These are phyloP conservation scores for Quercus alba DNA, from an alignment of 306 rosid species.

Conservation along the genomic window DNA sequence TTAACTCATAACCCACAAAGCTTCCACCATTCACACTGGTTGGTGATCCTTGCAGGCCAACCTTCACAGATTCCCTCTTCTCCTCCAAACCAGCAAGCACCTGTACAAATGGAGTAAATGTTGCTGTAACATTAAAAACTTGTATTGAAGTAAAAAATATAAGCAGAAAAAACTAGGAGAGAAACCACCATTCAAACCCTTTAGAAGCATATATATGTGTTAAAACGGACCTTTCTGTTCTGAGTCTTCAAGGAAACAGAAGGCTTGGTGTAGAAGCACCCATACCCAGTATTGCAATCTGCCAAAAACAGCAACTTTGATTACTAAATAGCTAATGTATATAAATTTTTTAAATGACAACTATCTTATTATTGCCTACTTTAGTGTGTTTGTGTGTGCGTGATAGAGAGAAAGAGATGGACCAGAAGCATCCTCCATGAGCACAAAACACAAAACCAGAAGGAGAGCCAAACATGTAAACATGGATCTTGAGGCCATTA, in stretches of 20 bases:
- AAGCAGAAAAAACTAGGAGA: neutral
- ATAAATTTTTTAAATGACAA: neutral
- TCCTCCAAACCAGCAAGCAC: conserved; percentile 32
- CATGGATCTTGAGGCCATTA: conserved; percentile 46
- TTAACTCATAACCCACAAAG: conserved; percentile 35
- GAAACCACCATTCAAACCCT: neutral
- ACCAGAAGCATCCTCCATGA: conserved; percentile 41
- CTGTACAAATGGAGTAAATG: conserved; percentile 21
- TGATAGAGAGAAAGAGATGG: neutral
- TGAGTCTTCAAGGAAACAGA: conserved; percentile 16
- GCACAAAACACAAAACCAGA: conserved; percentile 37
- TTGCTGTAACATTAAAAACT: neutral
- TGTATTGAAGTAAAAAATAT: no score
- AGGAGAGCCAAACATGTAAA: conserved; percentile 17
- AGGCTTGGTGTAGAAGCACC: conserved; percentile 29
- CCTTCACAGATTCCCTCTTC: conserved; percentile 18
- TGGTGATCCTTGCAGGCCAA: conserved; percentile 26
- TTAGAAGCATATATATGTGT: neutral
- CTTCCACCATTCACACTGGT: conserved; percentile 16
- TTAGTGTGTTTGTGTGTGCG: neutral
- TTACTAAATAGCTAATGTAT: neutral
- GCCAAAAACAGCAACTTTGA: neutral
- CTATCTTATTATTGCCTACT: neutral
- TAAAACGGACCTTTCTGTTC: conserved; percentile 46
- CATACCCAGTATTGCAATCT: conserved; percentile 39